Evolutionary conservation across 495 filamentous ascomycete genomes (phyloP).

Genomic region (Durotheca rogersii): DNA sequence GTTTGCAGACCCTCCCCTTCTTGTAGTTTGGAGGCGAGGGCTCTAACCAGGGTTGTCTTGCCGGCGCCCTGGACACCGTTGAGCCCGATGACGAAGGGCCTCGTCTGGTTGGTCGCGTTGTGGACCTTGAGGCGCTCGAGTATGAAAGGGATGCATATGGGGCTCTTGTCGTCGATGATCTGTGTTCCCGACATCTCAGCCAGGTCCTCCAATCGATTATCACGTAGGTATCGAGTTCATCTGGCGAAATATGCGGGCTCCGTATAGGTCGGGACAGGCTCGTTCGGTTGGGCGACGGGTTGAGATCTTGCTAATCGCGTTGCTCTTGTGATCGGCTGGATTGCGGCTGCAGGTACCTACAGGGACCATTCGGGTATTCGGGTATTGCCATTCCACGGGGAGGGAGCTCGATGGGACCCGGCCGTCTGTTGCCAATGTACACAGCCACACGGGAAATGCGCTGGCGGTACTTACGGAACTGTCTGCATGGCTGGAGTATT

Average conservation of each 20-base stretch:
- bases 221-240: too few relatives aligned
- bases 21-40: constrained; percentile 64
- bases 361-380: constrained; percentile 21
- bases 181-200: constrained; percentile 30
- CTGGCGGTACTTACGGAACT: background rate
- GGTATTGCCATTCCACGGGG: background rate
- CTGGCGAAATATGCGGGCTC: too few relatives aligned
- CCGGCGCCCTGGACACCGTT: constrained; percentile 82
- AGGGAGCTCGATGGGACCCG: too few relatives aligned
- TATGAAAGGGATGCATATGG: constrained; percentile 83
- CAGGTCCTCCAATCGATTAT: background rate
- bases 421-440: too few relatives aligned
- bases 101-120: constrained; percentile 36
- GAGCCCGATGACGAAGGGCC: constrained; percentile 60
- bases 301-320: too few relatives aligned
- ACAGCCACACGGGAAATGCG: background rate
- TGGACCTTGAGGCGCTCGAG: constrained; percentile 62
- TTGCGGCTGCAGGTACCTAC: constrained; percentile 5
- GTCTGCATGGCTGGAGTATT: background rate
- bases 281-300: background rate
- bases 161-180: constrained; percentile 83
- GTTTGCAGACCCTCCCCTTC: constrained; percentile 68
- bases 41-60: constrained; percentile 83
- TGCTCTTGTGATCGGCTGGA: constrained; percentile 14
- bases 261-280: too few relatives aligned